A percentile compares a stretch with the other conserved stretches of the same genome.
Evolutionary conservation across 164 flowering plant genomes (phyloP).

Genomic region (Vitis rotundifolia): DNA sequence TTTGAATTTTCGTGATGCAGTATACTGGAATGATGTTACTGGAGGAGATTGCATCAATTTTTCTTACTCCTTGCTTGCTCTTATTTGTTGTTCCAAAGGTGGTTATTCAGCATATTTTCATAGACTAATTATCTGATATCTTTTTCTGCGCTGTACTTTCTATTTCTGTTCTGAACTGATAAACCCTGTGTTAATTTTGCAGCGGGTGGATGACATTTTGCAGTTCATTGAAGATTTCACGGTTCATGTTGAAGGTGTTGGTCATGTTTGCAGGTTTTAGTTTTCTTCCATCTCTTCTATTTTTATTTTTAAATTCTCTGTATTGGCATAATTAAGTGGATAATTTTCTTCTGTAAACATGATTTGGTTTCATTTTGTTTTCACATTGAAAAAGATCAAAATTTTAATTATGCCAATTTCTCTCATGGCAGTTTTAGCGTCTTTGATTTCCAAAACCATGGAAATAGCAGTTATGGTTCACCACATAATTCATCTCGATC

Average conservation of each 20-base stretch:
- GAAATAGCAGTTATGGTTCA: conserved; percentile 85
- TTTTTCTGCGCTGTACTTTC: neutral
- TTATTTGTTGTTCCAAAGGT: conserved; percentile 91
- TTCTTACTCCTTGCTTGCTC: conserved; percentile 88
- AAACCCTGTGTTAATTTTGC: conserved; percentile 28
- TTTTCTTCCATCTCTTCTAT: neutral
- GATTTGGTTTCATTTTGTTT: neutral
- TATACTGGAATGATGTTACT: conserved; percentile 93
- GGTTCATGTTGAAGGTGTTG: conserved; percentile 87
- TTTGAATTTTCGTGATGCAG: conserved; percentile 42
- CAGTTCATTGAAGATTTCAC: conserved; percentile 90
- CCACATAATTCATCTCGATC: conserved; percentile 50
- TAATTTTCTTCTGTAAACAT: neutral
- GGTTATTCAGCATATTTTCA: neutral
- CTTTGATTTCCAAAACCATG: conserved; percentile 83
- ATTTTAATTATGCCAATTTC: neutral
- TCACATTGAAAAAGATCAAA: neutral
- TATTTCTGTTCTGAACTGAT: conserved; percentile 1
- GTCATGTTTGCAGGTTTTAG: conserved; percentile 93
- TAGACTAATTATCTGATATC: neutral
- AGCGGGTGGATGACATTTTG: conserved; percentile 91
- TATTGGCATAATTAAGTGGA: too few relatives aligned
- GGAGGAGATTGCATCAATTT: conserved; percentile 98
- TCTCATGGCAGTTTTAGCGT: conserved; percentile 66
- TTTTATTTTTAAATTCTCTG: neutral